Evolutionary conservation across 2,329 filamentous ascomycete species (phyloP).

Genomic region (Purpureocillium lavendulum): DNA sequence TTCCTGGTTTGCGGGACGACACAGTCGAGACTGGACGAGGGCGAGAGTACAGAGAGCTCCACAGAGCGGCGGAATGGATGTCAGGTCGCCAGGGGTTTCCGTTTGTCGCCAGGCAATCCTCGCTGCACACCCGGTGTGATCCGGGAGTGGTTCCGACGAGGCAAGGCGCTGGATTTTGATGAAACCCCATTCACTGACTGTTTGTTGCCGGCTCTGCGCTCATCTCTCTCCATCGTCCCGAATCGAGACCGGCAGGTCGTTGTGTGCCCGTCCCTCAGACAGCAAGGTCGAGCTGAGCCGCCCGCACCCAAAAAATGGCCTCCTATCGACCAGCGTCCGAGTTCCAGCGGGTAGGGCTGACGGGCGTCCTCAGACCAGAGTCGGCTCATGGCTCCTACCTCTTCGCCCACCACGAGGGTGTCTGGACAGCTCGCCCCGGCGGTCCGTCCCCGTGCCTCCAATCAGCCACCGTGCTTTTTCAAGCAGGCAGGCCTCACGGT

Average conservation of each 20-base stretch:
- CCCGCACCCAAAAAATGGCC: constrained; percentile 26
- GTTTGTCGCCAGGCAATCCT: constrained; percentile 34
- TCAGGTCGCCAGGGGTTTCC: constrained; percentile 34
- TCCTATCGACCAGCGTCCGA: constrained; percentile 41
- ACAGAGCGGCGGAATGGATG: constrained; percentile 23
- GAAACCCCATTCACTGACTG: constrained; percentile 36
- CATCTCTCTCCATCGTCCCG: constrained; percentile 21
- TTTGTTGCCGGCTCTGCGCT: constrained; percentile 37
- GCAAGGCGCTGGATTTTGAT: constrained; percentile 16
- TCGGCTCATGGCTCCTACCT: constrained; percentile 63
- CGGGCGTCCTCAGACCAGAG: constrained; percentile 65
- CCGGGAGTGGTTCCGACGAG: constrained; percentile 36
- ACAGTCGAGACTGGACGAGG: constrained; percentile 6
- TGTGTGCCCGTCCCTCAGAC: constrained; percentile 10
- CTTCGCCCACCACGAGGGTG: constrained; percentile 44
- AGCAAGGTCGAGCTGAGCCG: constrained; percentile 10
- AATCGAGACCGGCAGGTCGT: constrained; percentile 10
- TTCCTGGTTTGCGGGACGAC: background rate
- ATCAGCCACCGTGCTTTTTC: constrained; percentile 40
- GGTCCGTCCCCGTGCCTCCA: constrained; percentile 33
- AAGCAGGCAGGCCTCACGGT: constrained; percentile 28
- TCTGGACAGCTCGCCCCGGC: constrained; percentile 47
- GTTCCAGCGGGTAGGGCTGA: constrained; percentile 61
- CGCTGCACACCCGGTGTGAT: constrained; percentile 21
- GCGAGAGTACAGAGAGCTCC: constrained; percentile 34